Evolutionary conservation across 805 yeast genomes (phyloP), one percentile per base, ranked within the genome.

Genomic region (Blastobotrys parvus): DNA sequence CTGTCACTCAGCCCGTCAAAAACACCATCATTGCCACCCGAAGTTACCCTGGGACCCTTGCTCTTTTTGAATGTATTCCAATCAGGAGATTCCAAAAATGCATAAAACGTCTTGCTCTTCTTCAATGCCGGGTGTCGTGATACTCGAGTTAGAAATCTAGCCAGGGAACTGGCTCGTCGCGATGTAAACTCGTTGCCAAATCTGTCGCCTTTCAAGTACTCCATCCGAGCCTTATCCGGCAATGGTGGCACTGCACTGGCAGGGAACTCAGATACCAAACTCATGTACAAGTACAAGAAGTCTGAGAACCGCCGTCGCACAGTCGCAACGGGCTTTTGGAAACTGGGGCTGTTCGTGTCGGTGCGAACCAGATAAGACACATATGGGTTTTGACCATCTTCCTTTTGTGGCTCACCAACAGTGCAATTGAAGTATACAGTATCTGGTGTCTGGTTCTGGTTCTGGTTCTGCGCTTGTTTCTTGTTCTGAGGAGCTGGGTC

Each of bases 201-300:
- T 31, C 97, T 71, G 55, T 90, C 97, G 8, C 98, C 97, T 31
- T 94, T 88, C 41, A 90, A 72, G 62, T 92, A 90, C 60, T 90
- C 95, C 53, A 90, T 69, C 47, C 94, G 76, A 65, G 84, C 85
- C 61, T 88, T 89, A 48, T 90, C 94, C 0, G 98, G 98, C 42
- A 90, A 69, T 11, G 97, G 97, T 1, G 98, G 98, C 0, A 90
- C 77, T 11, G 92, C 76, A 46, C 85, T 71, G 3, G 92, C 83
- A 0, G 97, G 95, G 58, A 70, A 83, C 58, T 89, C 96, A 51
- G 77, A 80, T 40, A 71, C 60, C 42, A 90, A 67, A 44, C 86
- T 79, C 47, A 81, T 83, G 61, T 81, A 84, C 18, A 90, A 70
- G 51, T 81, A 77, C 45, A 82, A 74, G 61, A 90, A 86, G 61